Percentiles rank a stretch among this genome's conserved stretches.
These are phyloP conservation scores for Dictyostelium purpureum DNA, from an alignment of 78 protist genomes.

Conservation along the genomic window DNA sequence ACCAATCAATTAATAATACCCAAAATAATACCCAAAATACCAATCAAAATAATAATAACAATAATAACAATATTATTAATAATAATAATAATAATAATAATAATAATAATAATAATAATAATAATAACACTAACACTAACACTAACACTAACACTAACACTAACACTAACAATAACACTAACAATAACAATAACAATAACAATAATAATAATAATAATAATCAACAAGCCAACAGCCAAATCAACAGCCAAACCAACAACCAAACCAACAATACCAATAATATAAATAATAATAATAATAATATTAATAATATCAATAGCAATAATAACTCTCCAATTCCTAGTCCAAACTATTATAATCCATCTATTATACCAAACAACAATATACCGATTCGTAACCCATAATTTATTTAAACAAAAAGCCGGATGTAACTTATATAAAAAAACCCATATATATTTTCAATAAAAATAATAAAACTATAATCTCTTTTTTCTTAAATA, in stretches of 20 bases:
- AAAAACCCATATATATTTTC: neutral
- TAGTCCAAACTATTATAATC: neutral
- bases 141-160: neutral
- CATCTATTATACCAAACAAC: neutral
- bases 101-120: neutral
- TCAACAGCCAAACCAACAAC: neutral
- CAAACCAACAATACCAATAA: neutral
- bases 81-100: constrained; percentile 19
- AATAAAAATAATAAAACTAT: no score
- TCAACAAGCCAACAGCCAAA: neutral
- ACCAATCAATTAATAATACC: neutral
- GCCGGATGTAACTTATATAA: neutral
- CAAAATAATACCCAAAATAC: neutral
- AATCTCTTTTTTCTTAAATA: no score
- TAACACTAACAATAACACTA: neutral
- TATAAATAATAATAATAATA: neutral
- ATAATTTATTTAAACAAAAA: neutral
- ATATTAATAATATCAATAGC: neutral
- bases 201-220: constrained; percentile 4
- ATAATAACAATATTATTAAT: constrained; percentile 1
- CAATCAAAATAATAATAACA: constrained; percentile 2
- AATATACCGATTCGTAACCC: constrained; percentile 14
- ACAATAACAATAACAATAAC: neutral
- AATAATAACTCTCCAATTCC: neutral
- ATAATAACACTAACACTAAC: neutral